Evolutionary conservation across 1,284 basidiomycete species (phyloP), one percentile per base, ranked within the genome.

Genomic region (Ustilago tritici): DNA sequence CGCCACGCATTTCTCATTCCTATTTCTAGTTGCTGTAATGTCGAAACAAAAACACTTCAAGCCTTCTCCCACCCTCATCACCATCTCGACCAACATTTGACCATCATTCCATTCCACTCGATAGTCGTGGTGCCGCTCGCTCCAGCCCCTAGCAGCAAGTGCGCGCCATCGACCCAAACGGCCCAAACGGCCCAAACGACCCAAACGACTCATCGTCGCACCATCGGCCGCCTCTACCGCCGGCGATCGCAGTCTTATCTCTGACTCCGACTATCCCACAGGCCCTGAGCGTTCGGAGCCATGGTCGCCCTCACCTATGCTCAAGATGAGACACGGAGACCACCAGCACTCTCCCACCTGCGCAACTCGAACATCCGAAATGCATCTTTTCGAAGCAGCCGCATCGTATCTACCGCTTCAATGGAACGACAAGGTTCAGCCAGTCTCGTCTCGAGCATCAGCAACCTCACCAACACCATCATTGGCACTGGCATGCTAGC

Each of bases 381-480:
- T 8, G 31, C 49, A 4, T 50, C 49, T 50, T 35, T 49, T 3
- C 46, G 68, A 2, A 67, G 57, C 38, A 46, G 61, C 19, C 65
- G 74, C 23, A 32, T 71, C 23, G 69, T 76, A 10, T 76, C 74
- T 10, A 71, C 65, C 38, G 74, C 74, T 14, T 76, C 74, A 14
- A 66, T 69, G 52, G 56, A 65, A 7, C 70, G 43, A 19, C 63
- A 77, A 40, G 76, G 76, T 46, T 56, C 47, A n/a, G 76, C 76
- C 1, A 71, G 56, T 32, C 47, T 82, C 6, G 31, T 80, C 31
- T 81, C 82, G 12, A 80, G 79, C 31, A 79, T 85, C 57, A 86
- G 86, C 66, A 85, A 86, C 43, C 71, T 86, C 32, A 81, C 81
- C 58, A 87, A 86, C 61, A 86, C 84, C 31, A 83, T 86, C 70